Base-by-base conservation (phyloP, 23 red algal genomes). In the Agarophyton chilense region DNA sequence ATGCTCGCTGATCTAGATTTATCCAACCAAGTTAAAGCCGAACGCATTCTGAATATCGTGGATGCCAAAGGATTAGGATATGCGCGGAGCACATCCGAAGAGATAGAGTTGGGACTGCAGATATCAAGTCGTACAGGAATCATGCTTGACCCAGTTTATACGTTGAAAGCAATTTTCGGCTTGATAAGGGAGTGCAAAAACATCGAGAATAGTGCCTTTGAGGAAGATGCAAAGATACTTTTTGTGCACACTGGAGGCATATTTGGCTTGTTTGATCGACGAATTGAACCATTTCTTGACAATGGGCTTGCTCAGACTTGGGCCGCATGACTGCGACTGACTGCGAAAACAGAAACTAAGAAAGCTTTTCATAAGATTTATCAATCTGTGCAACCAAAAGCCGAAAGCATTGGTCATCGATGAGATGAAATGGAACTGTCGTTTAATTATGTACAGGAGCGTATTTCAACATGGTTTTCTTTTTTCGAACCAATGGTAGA, bases 221-320 rank as follows among this genome's bases (percentile, higher is more conserved):
- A 40, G 33, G 26, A n/a, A 14, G 50, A 61, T 18, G 21, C 77
- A 5, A 62, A 46, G 32, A 70, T 95, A 34, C 66, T 95, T 19
- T 95, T 95, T 64, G 25, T 95, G 2, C 93, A 95, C 77, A 95
- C 93, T 16, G 93, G 93, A 12, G 93, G 93, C 19, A 83, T 90
- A 8, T 86, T 87, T 58, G 84, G 93, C 19, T 47, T 95, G 52
- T 87, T 90, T 49, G 93, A 84, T 78, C 28, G 85, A 26, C 67
- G 85, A 7, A 78, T 89, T 31, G 85, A 89, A 55, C 85, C 85
- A 18, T 78, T 65, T 89, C 52, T 89, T 35, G 73, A 89, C 54
- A 46, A 33, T 39, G 38, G 25, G 25, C 82, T 87, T 57, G 67
- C 61, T 73, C 52, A 49, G 29, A 56, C 66, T 38, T 87, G 82